Base-by-base conservation (phyloP, 768 basidiomycete genomes). In the Hypsizygus marmoreus region DNA sequence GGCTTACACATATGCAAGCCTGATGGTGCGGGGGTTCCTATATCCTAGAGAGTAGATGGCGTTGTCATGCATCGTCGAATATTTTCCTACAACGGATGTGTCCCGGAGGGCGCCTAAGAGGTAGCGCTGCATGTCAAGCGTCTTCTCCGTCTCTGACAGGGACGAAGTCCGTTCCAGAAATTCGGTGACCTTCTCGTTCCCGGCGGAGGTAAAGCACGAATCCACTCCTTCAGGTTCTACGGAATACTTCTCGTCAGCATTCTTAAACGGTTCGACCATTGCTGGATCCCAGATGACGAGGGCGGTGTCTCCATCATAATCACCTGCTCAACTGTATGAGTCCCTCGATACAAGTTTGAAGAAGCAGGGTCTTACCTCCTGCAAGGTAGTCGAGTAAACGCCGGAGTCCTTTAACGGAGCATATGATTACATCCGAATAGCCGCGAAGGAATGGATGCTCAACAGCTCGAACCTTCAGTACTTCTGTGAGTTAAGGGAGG, bases 301-400 rank as follows among this genome's bases (percentile, higher is more conserved):
- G 4, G 74, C 76, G 13, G 74, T 81, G 49, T 86, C 86, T 1
- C 86, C 86, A 52, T 88, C 86, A 51, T 86, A 86, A 50, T 88
- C 86, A 16, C 85, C 84, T 81, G 40, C 12, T 32, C 11, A 4
- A 16, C 9, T 1, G 19, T 14, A 14, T 42, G 35, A 36, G 20
- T 23, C 20, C 22, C 4, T 7, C 4, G 6, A 31, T 17, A 28
- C 43, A 19, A 35, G 26, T 20, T 41, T 35, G 3, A 11, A 16
- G 9, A 38, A 43, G 19, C 13, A 9, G 6, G 5, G 20, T 54
- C 68, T 35, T 45, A 81, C 84, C 85, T 45, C 84, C 84, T 30
- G 77, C 81, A 14, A 88, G 69, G 51, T 80, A 73, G 51, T 85
- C 84, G 6, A 84, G 76, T 11, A 81, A 69, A 46, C 82, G 75